A percentile compares a stretch with the other conserved stretches of the same genome.
Evolutionary conservation across 2,329 filamentous ascomycete species (phyloP).

Genomic region (Phialemonium atrogriseum): DNA sequence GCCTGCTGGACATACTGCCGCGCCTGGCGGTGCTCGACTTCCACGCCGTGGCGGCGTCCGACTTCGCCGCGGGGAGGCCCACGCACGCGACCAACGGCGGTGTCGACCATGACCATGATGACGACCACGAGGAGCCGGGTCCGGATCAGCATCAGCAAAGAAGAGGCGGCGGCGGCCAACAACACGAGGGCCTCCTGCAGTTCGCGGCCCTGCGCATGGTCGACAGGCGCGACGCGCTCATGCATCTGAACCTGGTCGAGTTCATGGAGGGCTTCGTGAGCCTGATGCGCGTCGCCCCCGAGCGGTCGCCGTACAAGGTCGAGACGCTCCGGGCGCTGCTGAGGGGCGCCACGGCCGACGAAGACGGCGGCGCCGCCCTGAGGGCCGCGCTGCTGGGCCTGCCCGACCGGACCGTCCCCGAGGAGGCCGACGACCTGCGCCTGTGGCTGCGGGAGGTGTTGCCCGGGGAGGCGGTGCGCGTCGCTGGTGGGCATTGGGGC

Average conservation of each 20-base stretch:
- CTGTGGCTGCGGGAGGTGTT: slow-evolving; percentile 35
- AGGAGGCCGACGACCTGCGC: slow-evolving; percentile 39
- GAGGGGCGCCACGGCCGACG: slow-evolving; percentile 28
- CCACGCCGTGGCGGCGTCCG: slow-evolving; percentile 25
- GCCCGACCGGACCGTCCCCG: slow-evolving; percentile 40
- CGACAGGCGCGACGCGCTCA: slow-evolving; percentile 37
- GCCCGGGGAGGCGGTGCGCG: slow-evolving; percentile 14
- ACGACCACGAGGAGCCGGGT: background rate
- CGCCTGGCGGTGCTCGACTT: slow-evolving; percentile 40
- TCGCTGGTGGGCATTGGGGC: slow-evolving; percentile 14
- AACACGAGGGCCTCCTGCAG: slow-evolving; percentile 34
- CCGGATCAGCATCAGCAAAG: slow-evolving; percentile 8
- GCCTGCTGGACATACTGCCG: slow-evolving; percentile 42
- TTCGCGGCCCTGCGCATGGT: slow-evolving; percentile 46
- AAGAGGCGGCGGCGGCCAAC: slow-evolving; percentile 12
- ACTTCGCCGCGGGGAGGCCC: slow-evolving; percentile 17
- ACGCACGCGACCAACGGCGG: slow-evolving; percentile 10
- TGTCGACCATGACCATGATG: slow-evolving; percentile 1
- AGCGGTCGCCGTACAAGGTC: slow-evolving; percentile 22
- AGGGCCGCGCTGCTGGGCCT: slow-evolving; percentile 29
- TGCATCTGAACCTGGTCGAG: slow-evolving; percentile 42
- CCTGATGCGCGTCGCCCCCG: slow-evolving; percentile 33
- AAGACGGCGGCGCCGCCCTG: slow-evolving; percentile 31
- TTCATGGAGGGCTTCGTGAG: slow-evolving; percentile 44
- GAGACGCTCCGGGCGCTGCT: slow-evolving; percentile 29